Conservation (phyloP, 2,329 filamentous ascomycete genomes). For the Exutisphaerella laricina region DNA sequence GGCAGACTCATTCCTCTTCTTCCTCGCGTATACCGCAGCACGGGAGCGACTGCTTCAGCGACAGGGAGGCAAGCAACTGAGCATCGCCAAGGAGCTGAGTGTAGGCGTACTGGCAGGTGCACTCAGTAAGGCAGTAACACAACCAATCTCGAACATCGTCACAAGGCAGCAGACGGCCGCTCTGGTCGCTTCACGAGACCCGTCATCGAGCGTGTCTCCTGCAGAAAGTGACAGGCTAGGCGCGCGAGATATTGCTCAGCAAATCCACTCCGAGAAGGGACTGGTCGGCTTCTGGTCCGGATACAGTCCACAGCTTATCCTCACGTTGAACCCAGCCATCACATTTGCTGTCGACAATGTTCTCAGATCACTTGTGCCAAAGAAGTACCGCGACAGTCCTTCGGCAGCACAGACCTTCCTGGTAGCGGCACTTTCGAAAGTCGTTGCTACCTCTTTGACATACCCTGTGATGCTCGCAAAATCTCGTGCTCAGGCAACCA, state of each 20-base stretch:
- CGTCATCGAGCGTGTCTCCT: constrained; percentile 26
- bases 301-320: constrained; percentile 71
- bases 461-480: constrained; percentile 88
- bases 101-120: constrained; percentile 70
- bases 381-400: constrained; percentile 48
- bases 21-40: constrained; percentile 67
- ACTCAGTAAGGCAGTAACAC: constrained; percentile 68
- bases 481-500: constrained; percentile 63
- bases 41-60: constrained; percentile 41
- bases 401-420: constrained; percentile 55
- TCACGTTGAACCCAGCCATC: constrained; percentile 79
- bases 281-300: constrained; percentile 78
- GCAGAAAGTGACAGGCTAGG: constrained; percentile 29
- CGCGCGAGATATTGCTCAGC: constrained; percentile 54
- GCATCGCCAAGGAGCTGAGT: constrained; percentile 64
- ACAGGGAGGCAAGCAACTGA: constrained; percentile 43
- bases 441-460: constrained; percentile 66
- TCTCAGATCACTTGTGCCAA: constrained; percentile 57
- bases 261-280: constrained; percentile 65
- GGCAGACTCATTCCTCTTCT: constrained; percentile 77
- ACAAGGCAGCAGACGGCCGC: constrained; percentile 71
- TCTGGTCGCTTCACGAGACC: constrained; percentile 41
- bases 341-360: constrained; percentile 78
- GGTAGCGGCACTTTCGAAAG: constrained; percentile 72
- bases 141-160: constrained; percentile 75